A percentile compares a stretch with the other conserved stretches of the same genome.
phyloP scores from a whole-genome alignment of 257 asterid species.

The Verbena officinalis region DNA sequence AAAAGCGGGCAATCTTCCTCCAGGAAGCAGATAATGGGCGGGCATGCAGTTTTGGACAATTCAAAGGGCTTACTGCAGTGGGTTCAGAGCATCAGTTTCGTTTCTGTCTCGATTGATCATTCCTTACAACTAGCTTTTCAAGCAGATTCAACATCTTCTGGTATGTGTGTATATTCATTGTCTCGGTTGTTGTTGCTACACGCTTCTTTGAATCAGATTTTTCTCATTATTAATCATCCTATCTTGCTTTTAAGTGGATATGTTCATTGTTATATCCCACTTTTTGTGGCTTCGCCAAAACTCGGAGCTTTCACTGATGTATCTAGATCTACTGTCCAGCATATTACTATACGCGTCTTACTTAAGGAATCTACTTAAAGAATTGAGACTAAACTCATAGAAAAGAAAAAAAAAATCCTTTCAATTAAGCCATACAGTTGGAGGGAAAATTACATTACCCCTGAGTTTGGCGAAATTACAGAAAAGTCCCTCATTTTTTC shows the following conservation, averaged over 20 bases:
- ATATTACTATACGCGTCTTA: background rate
- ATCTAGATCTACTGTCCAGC: background rate
- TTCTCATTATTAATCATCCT: background rate
- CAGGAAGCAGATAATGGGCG: constrained; percentile 83
- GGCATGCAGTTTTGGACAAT: constrained; percentile 67
- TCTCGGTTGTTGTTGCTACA: constrained; percentile 9
- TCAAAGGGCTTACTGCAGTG: constrained; percentile 93
- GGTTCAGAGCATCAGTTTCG: constrained; percentile 95
- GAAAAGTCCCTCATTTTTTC: no score
- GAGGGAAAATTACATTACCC: no score
- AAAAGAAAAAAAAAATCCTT: no score
- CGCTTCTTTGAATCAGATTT: constrained; percentile 9
- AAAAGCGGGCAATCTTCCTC: constrained; percentile 88
- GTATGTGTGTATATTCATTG: constrained; percentile 44
- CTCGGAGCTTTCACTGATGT: no score
- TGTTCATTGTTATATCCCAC: constrained; percentile 3
- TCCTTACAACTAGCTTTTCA: constrained; percentile 82
- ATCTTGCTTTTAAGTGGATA: background rate
- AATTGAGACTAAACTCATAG: no score
- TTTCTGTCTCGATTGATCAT: constrained; percentile 87
- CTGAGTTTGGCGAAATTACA: no score
- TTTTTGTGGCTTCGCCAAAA: background rate
- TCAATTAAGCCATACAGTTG: background rate
- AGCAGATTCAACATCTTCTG: constrained; percentile 78
- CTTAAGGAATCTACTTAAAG: no score